Evolutionary conservation across 768 basidiomycete genomes (phyloP), one percentile per base, ranked within the genome.

Genomic region (Podaxis pistillaris): DNA sequence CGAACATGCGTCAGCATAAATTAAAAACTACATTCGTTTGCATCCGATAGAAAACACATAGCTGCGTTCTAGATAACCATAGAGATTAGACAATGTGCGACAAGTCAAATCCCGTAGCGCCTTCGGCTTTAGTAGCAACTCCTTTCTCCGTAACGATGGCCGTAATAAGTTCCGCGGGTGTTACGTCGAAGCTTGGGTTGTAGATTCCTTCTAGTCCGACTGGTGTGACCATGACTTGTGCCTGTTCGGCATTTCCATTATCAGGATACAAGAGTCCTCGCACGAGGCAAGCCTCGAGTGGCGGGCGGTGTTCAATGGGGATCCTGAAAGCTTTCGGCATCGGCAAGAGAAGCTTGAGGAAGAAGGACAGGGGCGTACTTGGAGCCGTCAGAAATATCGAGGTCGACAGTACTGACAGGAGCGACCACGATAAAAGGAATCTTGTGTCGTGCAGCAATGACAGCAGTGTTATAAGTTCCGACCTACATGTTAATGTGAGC

Each of bases 131-230:
- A 62, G 89, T 84, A 3, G 93, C 93, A 36, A 97, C 94, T 6
- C 96, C 95, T 67, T 91, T 94, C 78, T 98, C 96, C 2, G 95
- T 98, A 12, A 96, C 94, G 56, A 98, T 91, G 33, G 91, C 93
- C n/a, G 88, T 91, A 65, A 98, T 97, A 47, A 98, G 78, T 63
- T 91, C 89, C 2, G 95, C 93, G 0, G 96, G 95, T 0, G 96
- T 98, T 15, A 98, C 94, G 71, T 98, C 96, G 74, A 98, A 98
- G 65, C 92, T 93, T 1, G 96, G 95, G 73, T 97, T 98, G 73
- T 95, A 96, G 44, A 93, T 78, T 33, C 83, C 85, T 50, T 84
- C 79, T 30, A 89, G 71, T 13, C 79, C 81, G 22, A 76, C 72
- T 0, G 95, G 94, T 0, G 94, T 94, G 64, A 95, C 86, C 83